Conservation (phyloP, 1,139 yeast species). For the Pichia sp. region DNA sequence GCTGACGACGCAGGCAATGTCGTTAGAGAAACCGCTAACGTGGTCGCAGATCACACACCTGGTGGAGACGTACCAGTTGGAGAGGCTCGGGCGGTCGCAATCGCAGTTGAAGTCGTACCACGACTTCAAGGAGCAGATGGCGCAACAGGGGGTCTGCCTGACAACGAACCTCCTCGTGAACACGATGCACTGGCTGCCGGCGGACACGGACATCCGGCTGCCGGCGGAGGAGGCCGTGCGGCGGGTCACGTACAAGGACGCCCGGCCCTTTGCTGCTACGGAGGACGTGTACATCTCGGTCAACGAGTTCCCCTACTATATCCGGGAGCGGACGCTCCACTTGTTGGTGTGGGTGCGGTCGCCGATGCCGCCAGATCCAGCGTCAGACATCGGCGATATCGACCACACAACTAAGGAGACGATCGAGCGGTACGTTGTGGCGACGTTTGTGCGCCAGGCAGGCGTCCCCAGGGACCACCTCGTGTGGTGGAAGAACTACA, state of each 20-base stretch:
- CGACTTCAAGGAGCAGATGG: conserved; percentile 22
- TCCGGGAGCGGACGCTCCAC: conserved; percentile 35
- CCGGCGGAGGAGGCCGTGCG: conserved; percentile 11
- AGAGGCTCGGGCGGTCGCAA: conserved; percentile 23
- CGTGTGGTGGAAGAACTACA: conserved; percentile 63
- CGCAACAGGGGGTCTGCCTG: conserved; percentile 20
- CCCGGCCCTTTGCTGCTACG: conserved; percentile 25
- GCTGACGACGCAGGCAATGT: neutral
- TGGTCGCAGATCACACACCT: conserved; percentile 19
- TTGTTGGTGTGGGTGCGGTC: conserved; percentile 40
- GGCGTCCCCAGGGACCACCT: conserved; percentile 38
- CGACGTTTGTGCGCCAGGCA: conserved; percentile 42
- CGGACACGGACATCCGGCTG: conserved; percentile 10
- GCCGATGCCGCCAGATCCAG: conserved; percentile 37
- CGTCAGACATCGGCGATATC: conserved; percentile 41
- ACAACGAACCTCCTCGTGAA: conserved; percentile 26
- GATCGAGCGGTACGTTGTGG: conserved; percentile 39
- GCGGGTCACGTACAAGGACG: conserved; percentile 18
- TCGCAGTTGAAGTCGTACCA: conserved; percentile 22
- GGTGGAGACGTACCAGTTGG: conserved; percentile 12
- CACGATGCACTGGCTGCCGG: conserved; percentile 29
- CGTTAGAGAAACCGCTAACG: conserved; percentile 13
- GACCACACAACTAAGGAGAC: conserved; percentile 35
- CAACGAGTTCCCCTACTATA: conserved; percentile 40
- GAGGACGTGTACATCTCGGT: conserved; percentile 29